Conservation (phyloP, 805 yeast genomes). For the Myxozyma kluyveri region DNA sequence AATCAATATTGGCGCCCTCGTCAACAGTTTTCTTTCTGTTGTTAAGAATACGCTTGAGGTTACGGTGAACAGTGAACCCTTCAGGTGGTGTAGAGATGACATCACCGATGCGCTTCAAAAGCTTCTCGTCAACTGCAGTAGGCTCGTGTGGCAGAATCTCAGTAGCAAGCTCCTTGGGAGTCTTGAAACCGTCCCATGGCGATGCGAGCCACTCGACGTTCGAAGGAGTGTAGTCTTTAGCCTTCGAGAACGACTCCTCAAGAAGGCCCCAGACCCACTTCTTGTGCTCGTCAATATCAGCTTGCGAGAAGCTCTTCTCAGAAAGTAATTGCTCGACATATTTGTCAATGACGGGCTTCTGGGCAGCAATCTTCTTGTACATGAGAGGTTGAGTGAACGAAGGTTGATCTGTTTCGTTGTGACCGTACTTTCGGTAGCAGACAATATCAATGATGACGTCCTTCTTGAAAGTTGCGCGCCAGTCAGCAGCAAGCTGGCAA, state of each 20-base stretch:
- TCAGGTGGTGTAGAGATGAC: constrained; percentile 81
- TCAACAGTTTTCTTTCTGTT: constrained; percentile 83
- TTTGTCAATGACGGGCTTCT: constrained; percentile 82
- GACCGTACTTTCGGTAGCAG: constrained; percentile 98
- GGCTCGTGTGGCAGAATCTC: constrained; percentile 95
- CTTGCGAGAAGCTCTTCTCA: constrained; percentile 86
- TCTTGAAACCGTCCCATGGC: constrained; percentile 98
- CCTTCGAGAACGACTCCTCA: constrained; percentile 83
- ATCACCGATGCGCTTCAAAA: constrained; percentile 73
- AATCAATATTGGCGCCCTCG: constrained; percentile 90
- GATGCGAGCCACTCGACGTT: constrained; percentile 97
- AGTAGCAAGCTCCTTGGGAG: constrained; percentile 93
- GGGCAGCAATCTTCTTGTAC: constrained; percentile 88
- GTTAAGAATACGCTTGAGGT: constrained; percentile 89
- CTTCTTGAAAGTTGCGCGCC: constrained; percentile 95
- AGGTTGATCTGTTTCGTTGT: constrained; percentile 99
- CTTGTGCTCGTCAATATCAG: constrained; percentile 92
- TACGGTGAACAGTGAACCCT: constrained; percentile 85
- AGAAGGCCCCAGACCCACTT: constrained; percentile 95
- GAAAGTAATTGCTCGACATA: constrained; percentile 74
- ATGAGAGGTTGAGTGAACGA: constrained; percentile 97
- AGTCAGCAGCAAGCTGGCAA: constrained; percentile 96
- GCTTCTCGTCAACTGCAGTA: constrained; percentile 75
- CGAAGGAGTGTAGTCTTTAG: constrained; percentile 86
- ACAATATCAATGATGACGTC: constrained; percentile 96